Evolutionary conservation across 495 filamentous ascomycete genomes (phyloP), one percentile per base, ranked within the genome.

Genomic region (Daldinia caldariorum): DNA sequence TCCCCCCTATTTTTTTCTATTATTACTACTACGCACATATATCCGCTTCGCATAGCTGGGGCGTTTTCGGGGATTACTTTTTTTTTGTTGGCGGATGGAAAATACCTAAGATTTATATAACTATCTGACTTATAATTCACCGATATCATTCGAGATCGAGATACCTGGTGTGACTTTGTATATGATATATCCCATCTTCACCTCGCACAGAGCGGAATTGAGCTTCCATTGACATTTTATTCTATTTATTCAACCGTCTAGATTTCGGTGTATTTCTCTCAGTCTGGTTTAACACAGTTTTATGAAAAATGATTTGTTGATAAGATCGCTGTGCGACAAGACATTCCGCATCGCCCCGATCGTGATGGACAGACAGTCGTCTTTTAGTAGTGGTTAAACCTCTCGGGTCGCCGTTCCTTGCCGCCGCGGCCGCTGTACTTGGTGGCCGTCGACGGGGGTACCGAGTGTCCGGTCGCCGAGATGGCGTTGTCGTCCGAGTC

Each of bases 391-490:
- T 9, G 32, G 22, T 56, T 38, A 38, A 65, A 60, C 38, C 56
- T 65, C 47, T 61, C 56, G 8, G 67, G 67, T 56, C 66, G 43
- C 18, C 61, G 45, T 29, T 66, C 66, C 61, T 74, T 74, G 37
- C 72, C 72, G 32, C 72, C 72, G 34, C 41, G 69, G 10, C 66
- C 58, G 6, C 65, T 72, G 31, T 32, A 58, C 31, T 74, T 74
- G 10, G 41, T 43, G 22, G 63, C 63, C 5, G 62, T 66, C 3
- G 69, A 66, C 14, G 54, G 63, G 6, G 72, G 72, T 34, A 74
- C 37, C 5, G 72, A 55, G 20, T 66, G 53, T 32, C 72, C 69
- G 35, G 50, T 74, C 3, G 57, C 72, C 14, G 72, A 66, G 6
- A 74, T 49, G 34, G 69, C 69, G 13, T 74, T 60, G 22, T 69